Evolutionary conservation across 768 basidiomycete genomes (phyloP).

Genomic region (Macrolepiota dolichaula): DNA sequence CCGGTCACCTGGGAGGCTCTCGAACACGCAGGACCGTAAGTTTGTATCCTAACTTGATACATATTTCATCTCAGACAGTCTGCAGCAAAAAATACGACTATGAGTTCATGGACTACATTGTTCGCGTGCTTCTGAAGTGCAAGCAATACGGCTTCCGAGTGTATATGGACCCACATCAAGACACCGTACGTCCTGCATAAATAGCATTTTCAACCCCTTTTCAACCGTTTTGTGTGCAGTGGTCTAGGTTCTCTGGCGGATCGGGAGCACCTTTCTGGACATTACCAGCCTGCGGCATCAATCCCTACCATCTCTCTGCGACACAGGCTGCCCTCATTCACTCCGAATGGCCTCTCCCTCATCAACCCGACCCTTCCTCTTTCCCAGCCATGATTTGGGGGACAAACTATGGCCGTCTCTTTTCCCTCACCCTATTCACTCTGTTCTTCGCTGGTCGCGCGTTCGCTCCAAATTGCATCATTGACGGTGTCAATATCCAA

Average conservation of each 20-base stretch:
- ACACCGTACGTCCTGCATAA: slow-evolving; percentile 59
- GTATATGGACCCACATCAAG: slow-evolving; percentile 96
- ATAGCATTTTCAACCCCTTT: not conserved
- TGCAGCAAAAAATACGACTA: slow-evolving; percentile 84
- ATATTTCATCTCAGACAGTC: not conserved
- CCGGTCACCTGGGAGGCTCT: slow-evolving; percentile 94
- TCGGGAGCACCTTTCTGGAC: slow-evolving; percentile 97
- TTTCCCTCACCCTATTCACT: slow-evolving; percentile 87
- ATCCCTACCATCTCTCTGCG: slow-evolving; percentile 80
- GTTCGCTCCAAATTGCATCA: slow-evolving; percentile 87
- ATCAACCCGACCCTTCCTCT: slow-evolving; percentile 60
- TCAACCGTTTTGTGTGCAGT: slow-evolving; percentile 43
- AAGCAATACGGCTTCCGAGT: slow-evolving; percentile 90
- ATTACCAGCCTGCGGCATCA: slow-evolving; percentile 82
- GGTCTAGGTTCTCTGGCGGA: slow-evolving; percentile 94
- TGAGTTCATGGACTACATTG: slow-evolving; percentile 89
- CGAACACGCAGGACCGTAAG: slow-evolving; percentile 95
- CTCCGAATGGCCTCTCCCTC: slow-evolving; percentile 75
- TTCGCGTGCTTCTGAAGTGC: slow-evolving; percentile 84
- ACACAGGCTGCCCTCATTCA: slow-evolving; percentile 88
- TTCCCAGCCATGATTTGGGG: slow-evolving; percentile 97
- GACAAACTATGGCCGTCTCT: slow-evolving; percentile 90
- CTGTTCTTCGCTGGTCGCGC: slow-evolving; percentile 90
- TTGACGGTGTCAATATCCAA: slow-evolving; percentile 91
- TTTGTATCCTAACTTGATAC: slow-evolving; percentile 19